Percentiles rank a stretch among this genome's conserved stretches.
Evolutionary conservation across 2,329 filamentous ascomycete species (phyloP).

Genomic region (Gyromitra esculenta): DNA sequence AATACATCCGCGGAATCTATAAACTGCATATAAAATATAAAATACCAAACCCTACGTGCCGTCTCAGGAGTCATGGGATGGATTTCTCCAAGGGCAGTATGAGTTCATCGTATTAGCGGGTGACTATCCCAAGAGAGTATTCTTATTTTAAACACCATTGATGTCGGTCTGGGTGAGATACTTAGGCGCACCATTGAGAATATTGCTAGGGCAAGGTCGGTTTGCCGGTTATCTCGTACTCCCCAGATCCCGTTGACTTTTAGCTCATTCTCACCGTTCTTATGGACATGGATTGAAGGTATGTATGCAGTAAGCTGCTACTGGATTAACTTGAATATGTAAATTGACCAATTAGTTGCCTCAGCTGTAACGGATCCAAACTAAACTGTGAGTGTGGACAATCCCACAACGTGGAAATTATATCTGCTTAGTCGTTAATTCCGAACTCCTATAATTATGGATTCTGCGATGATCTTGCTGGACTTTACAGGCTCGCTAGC

Average conservation of each 20-base stretch:
- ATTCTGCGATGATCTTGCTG: not conserved
- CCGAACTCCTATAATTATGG: not conserved
- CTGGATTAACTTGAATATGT: not conserved
- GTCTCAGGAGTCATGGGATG: not conserved
- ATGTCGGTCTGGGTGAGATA: not conserved
- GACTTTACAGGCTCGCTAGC: too few relatives aligned
- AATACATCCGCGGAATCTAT: slow-evolving; percentile 1
- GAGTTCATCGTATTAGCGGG: not conserved
- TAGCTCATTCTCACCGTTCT: not conserved
- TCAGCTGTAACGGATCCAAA: not conserved
- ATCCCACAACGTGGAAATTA: not conserved
- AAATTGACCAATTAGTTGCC: not conserved
- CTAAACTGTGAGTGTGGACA: too few relatives aligned
- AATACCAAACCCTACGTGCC: not conserved
- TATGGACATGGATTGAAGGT: not conserved
- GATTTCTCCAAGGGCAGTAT: not conserved
- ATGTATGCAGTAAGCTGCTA: too few relatives aligned
- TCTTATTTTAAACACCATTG: slow-evolving; percentile 3
- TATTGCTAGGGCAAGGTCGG: not conserved
- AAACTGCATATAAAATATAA: not conserved
- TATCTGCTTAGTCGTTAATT: not conserved
- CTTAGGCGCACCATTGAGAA: not conserved
- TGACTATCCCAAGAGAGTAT: not conserved
- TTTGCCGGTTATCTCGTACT: not conserved
- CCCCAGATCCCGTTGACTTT: not conserved